Percentiles rank a stretch among this genome's conserved stretches.
Evolutionary conservation across 352 stramenopile species (phyloP).

Genomic region (Phytophthora pluvialis): DNA sequence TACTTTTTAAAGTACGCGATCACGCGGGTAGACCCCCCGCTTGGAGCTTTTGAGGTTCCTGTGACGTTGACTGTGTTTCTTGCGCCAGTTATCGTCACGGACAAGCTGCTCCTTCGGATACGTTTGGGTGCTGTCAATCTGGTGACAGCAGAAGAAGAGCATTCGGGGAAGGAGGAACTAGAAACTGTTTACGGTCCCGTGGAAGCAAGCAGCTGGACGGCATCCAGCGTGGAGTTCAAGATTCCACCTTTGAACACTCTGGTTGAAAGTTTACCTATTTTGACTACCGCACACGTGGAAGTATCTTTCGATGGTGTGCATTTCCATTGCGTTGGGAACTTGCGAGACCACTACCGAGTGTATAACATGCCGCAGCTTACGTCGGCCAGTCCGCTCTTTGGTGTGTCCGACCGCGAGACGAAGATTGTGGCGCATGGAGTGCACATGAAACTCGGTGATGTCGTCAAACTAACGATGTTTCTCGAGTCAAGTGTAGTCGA

Average conservation of each 20-base stretch:
- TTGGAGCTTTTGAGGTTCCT: conserved; percentile 67
- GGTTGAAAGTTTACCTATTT: conserved; percentile 34
- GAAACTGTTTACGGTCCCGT: conserved; percentile 47
- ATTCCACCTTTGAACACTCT: conserved; percentile 47
- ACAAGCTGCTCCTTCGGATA: conserved; percentile 51
- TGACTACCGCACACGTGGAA: conserved; percentile 49
- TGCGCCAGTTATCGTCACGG: conserved; percentile 51
- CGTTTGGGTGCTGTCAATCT: conserved; percentile 36
- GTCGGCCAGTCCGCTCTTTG: conserved; percentile 56
- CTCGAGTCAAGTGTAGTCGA: conserved; percentile 31
- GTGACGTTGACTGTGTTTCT: conserved; percentile 49
- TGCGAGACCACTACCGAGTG: conserved; percentile 56
- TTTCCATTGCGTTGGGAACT: conserved; percentile 56
- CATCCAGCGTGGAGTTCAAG: conserved; percentile 48
- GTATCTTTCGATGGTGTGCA: conserved; percentile 60
- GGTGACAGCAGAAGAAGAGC: neutral
- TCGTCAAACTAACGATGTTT: conserved; percentile 54
- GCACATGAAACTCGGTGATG: conserved; percentile 43
- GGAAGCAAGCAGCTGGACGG: conserved; percentile 45
- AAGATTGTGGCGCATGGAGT: conserved; percentile 48
- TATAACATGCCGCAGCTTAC: conserved; percentile 69
- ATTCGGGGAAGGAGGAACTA: neutral
- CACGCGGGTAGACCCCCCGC: conserved; percentile 48
- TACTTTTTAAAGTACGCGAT: conserved; percentile 66
- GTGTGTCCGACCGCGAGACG: conserved; percentile 53